A percentile compares a stretch with the other conserved stretches of the same genome.
These are phyloP conservation scores for Bipolaris victoriae DNA, from an alignment of 2,329 filamentous ascomycete species.

Conservation along the genomic window DNA sequence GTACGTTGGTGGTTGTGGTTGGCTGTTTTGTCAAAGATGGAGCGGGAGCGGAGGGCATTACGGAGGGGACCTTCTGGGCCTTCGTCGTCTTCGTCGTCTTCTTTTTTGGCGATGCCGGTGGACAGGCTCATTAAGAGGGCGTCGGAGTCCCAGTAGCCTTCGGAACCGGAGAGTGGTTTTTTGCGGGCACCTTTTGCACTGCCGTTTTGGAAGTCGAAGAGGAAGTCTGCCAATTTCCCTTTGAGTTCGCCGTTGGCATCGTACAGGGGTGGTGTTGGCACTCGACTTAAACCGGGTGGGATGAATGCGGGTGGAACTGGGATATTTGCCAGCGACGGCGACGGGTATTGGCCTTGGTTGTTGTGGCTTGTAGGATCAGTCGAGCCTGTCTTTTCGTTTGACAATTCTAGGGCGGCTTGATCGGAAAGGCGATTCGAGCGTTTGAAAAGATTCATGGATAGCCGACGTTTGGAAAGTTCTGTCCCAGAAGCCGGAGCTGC, in stretches of 20 bases:
- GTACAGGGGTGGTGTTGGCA: slow-evolving; percentile 36
- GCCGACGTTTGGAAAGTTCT: slow-evolving; percentile 7
- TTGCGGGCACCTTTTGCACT: slow-evolving; percentile 1
- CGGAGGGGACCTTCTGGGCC: slow-evolving; percentile 27
- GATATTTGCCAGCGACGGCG: slow-evolving; percentile 22
- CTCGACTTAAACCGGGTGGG: slow-evolving; percentile 34
- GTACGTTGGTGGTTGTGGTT: slow-evolving; percentile 7
- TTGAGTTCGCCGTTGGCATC: slow-evolving; percentile 33
- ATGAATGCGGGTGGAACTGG: slow-evolving; percentile 31
- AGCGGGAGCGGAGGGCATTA: neutral
- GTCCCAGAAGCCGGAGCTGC: slow-evolving; percentile 11
- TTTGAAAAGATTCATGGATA: slow-evolving; percentile 28
- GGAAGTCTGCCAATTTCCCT: slow-evolving; percentile 42
- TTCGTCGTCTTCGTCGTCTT: slow-evolving; percentile 28
- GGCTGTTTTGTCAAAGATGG: slow-evolving; percentile 6
- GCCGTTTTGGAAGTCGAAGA: slow-evolving; percentile 36
- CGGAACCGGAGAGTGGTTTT: slow-evolving; percentile 18
- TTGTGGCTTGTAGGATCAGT: neutral
- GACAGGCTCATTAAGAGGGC: slow-evolving; percentile 43
- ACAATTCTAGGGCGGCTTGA: slow-evolving; percentile 6
- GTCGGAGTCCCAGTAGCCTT: slow-evolving; percentile 46
- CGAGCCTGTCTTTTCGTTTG: slow-evolving; percentile 4
- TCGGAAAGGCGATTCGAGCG: slow-evolving; percentile 25
- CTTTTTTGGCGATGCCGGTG: slow-evolving; percentile 16
- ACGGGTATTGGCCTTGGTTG: neutral